phyloP scores from a whole-genome alignment of 352 stramenopile genomes.

The Phytopythium oedochilum region DNA sequence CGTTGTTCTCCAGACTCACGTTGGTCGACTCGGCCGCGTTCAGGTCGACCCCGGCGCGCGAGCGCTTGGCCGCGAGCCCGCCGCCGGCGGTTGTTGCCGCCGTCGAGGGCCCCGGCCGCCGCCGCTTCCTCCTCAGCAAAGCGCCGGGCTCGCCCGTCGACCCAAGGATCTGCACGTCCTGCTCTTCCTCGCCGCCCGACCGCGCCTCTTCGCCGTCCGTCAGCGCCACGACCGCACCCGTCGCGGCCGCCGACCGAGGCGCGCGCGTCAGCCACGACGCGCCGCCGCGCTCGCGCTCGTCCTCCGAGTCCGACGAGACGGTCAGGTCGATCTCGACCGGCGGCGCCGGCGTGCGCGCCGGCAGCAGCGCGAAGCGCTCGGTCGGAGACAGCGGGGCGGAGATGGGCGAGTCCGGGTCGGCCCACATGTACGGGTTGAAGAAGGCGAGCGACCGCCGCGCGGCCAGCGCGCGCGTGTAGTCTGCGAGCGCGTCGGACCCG shows the following conservation, averaged over 20 bases:
- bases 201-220: constrained; percentile 6
- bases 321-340: constrained; percentile 68
- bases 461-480: too few relatives aligned
- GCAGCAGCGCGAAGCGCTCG: not conserved
- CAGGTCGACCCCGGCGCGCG: constrained; percentile 28
- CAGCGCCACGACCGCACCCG: not conserved
- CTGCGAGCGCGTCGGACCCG: constrained; percentile 7
- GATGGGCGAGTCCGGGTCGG: not conserved
- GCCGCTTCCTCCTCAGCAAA: constrained; percentile 37
- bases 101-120: constrained; percentile 13
- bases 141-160: constrained; percentile 6
- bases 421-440: not conserved
- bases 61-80: constrained; percentile 15
- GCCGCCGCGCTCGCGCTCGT: constrained; percentile 1
- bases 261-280: not conserved
- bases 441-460: too few relatives aligned
- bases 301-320: constrained; percentile 44
- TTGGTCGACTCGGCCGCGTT: constrained; percentile 57
- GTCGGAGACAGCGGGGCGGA: not conserved
- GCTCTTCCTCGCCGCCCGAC: constrained; percentile 23
- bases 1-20: constrained; percentile 68
- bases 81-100: not conserved
- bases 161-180: constrained; percentile 57
- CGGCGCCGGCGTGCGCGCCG: not conserved
- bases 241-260: constrained; percentile 7